Evolutionary conservation across 495 filamentous ascomycete species (phyloP).

Genomic region (Lepraria neglecta): DNA sequence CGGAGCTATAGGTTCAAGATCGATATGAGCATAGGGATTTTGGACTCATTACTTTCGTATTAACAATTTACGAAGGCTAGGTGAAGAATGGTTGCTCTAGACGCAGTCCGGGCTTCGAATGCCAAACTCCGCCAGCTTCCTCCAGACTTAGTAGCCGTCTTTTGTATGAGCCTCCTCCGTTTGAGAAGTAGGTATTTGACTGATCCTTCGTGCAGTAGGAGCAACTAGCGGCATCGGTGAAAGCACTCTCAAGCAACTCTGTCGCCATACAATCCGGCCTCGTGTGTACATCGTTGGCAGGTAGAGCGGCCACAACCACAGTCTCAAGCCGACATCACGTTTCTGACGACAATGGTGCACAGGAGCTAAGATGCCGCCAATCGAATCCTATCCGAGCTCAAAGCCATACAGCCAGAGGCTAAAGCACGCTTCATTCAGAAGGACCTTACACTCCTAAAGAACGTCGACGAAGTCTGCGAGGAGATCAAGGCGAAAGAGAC

Average conservation of each 20-base stretch:
- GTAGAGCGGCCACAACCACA: background rate
- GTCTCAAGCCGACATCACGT: no score
- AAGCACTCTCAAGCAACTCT: constrained; percentile 33
- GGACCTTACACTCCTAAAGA: constrained; percentile 48
- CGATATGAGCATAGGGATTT: no score
- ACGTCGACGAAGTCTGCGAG: constrained; percentile 52
- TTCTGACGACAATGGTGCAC: background rate
- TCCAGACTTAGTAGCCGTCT: constrained; percentile 47
- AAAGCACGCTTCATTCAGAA: constrained; percentile 44
- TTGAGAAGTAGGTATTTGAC: background rate
- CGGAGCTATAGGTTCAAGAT: no score
- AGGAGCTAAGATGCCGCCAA: constrained; percentile 32
- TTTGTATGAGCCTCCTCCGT: constrained; percentile 34
- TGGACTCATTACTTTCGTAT: background rate
- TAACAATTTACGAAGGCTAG: background rate
- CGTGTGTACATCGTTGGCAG: constrained; percentile 37
- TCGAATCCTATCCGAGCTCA: constrained; percentile 42
- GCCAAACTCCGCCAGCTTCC: constrained; percentile 38
- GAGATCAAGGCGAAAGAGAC: constrained; percentile 46
- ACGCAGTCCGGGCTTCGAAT: constrained; percentile 39
- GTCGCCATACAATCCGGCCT: constrained; percentile 30
- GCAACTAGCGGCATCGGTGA: constrained; percentile 41
- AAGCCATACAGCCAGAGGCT: constrained; percentile 45
- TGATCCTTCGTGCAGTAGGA: constrained; percentile 33
- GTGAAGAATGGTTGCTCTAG: constrained; percentile 39